phyloP scores from a whole-genome alignment of 208 protist genomes.

The Leishmania gerbilli region DNA sequence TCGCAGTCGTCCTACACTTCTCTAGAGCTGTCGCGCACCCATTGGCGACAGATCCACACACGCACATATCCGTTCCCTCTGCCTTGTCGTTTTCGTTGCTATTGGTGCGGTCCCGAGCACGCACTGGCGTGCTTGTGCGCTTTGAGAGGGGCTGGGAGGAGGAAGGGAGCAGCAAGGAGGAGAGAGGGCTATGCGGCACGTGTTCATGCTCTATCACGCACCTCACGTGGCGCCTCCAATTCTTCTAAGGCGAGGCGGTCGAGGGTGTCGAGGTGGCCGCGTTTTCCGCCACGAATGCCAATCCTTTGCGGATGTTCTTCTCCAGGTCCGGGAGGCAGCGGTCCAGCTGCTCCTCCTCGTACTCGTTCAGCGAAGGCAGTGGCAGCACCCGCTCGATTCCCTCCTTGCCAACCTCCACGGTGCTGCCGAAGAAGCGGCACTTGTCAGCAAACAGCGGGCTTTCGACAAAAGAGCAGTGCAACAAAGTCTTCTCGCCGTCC shows the following conservation, averaged over 20 bases:
- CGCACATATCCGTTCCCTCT: not conserved
- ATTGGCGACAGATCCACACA: not conserved
- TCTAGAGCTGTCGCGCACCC: not conserved
- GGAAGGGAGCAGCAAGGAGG: not conserved
- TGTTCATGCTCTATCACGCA: not conserved
- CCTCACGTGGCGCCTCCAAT: not conserved
- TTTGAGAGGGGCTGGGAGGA: not conserved
- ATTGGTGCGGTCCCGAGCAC: not conserved
- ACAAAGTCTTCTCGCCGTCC: slow-evolving; percentile 58
- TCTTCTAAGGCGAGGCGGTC: not conserved
- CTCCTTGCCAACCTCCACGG: slow-evolving; percentile 75
- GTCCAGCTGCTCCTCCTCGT: slow-evolving; percentile 78
- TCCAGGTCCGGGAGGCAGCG: slow-evolving; percentile 79
- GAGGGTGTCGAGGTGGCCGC: not conserved
- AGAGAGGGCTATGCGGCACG: not conserved
- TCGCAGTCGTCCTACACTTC: not conserved
- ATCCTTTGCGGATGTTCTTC: slow-evolving; percentile 89
- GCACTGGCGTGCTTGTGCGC: not conserved
- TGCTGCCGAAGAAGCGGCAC: slow-evolving; percentile 77
- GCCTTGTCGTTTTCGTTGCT: not conserved
- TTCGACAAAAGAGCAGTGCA: slow-evolving; percentile 63
- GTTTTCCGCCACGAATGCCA: slow-evolving; percentile 43
- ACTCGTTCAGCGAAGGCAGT: slow-evolving; percentile 55
- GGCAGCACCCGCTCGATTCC: slow-evolving; percentile 62
- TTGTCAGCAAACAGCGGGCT: slow-evolving; percentile 46